Evolutionary conservation across 1,284 basidiomycete genomes (phyloP), one percentile per base, ranked within the genome.

Genomic region (Apiotrichum sp.): DNA sequence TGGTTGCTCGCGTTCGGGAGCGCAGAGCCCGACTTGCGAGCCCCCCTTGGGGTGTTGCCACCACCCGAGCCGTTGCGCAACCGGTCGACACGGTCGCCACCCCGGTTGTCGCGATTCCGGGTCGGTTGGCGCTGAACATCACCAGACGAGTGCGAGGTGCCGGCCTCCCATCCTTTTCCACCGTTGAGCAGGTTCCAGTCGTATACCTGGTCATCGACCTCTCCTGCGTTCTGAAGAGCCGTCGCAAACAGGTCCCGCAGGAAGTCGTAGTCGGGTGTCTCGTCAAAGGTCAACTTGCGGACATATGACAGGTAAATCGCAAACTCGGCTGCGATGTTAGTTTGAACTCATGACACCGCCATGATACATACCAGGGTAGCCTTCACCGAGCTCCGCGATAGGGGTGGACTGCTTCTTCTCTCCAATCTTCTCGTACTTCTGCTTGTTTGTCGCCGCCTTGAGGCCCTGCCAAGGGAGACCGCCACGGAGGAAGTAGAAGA

Each of bases 401-500:
- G 89, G 87, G 16, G 93, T 96, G 48, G 87, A 89, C 80, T 96
- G 92, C 81, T 97, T 97, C 85, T 97, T 97, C 80, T 97, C 93
- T 60, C 92, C 92, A 73, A 97, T 97, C 81, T 95, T 96, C 80
- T 97, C 93, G 78, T 96, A 97, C 80, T 97, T 97, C 81, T 98
- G 93, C 84, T 97, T 97, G 87, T 96, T 97, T 56, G 93, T 96
- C 39, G 93, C 93, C 59, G 93, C 93, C 81, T 97, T 96, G 73
- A 97, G 84, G 55, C 93, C 93, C 77, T 97, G 93, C 93, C 93
- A 97, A 22, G 93, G 93, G 44, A 97, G 85, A 58, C 89, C 87
- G 54, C 93, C 92, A 65, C 92, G 90, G 64, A 97, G 85, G 84
- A 97, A 96, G 80, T 97, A 97, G 73, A 97, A 95, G 67, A 98